Conservation (phyloP, 257 asterid species). For the Lantana camara region DNA sequence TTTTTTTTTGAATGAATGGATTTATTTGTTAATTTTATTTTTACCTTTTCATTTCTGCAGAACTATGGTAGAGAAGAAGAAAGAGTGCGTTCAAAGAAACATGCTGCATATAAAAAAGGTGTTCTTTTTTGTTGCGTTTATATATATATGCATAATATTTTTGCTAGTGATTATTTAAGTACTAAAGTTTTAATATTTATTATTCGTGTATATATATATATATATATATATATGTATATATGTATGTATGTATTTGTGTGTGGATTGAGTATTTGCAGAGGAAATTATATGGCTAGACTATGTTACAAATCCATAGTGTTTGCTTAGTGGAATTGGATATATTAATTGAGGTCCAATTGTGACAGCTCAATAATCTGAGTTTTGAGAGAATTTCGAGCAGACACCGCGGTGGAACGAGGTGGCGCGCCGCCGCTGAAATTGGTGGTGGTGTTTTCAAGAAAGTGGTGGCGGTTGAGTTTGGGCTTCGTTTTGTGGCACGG, state of each 20-base stretch:
- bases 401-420: background rate
- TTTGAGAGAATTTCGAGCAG: background rate
- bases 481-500: background rate
- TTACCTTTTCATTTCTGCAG: conserved; percentile 32
- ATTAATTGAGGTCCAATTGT: background rate
- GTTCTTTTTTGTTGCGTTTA: background rate
- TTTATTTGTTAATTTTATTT: background rate
- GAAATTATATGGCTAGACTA: no score
- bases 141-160: background rate
- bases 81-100: conserved; percentile 37
- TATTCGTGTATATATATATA: no score
- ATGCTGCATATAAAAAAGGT: conserved; percentile 23
- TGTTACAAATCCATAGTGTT: no score
- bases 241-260: no score
- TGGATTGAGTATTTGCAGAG: no score
- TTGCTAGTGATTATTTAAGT: background rate
- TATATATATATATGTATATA: no score
- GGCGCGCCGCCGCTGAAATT: background rate
- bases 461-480: background rate
- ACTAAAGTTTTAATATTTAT: background rate
- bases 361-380: background rate
- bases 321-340: background rate
- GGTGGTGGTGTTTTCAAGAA: background rate
- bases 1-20: background rate
- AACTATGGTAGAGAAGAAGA: conserved; percentile 30